These are phyloP conservation scores for Crucibulum laeve DNA, from an alignment of 768 basidiomycete species.

Conservation along the genomic window DNA sequence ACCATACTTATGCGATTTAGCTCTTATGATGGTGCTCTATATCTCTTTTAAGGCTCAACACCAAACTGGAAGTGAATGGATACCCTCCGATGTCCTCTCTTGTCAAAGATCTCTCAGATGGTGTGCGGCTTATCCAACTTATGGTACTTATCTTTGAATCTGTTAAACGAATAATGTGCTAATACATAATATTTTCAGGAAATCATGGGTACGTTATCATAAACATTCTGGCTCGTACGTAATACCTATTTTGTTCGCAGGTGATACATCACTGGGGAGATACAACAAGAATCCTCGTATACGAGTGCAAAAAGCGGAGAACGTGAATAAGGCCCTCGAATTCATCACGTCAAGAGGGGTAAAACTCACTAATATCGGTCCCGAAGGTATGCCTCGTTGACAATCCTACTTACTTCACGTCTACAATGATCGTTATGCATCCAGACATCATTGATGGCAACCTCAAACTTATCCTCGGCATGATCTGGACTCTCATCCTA, in stretches of 20 bases:
- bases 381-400: conserved; percentile 61
- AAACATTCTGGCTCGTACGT: conserved; percentile 1
- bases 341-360: conserved; percentile 94
- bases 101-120: conserved; percentile 88
- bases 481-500: conserved; percentile 98
- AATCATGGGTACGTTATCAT: conserved; percentile 75
- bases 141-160: conserved; percentile 52
- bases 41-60: conserved; percentile 73
- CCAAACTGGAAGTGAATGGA: conserved; percentile 83
- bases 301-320: conserved; percentile 96
- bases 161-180: not conserved
- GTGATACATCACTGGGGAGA: conserved; percentile 88
- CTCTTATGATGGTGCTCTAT: conserved; percentile 4
- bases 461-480: conserved; percentile 94
- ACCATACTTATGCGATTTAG: no score
- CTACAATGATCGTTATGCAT: conserved; percentile 4
- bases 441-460: conserved; percentile 99
- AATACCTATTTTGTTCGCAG: conserved; percentile 29
- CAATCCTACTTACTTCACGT: conserved; percentile 1
- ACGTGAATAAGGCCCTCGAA: conserved; percentile 93
- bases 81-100: conserved; percentile 88
- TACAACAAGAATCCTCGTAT: conserved; percentile 90
- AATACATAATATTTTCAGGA: conserved; percentile 49
- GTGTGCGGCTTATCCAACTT: conserved; percentile 91
- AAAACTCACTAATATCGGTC: conserved; percentile 95